Conservation (phyloP, 2,329 filamentous ascomycete species). For the Colletotrichum ledebouriae region DNA sequence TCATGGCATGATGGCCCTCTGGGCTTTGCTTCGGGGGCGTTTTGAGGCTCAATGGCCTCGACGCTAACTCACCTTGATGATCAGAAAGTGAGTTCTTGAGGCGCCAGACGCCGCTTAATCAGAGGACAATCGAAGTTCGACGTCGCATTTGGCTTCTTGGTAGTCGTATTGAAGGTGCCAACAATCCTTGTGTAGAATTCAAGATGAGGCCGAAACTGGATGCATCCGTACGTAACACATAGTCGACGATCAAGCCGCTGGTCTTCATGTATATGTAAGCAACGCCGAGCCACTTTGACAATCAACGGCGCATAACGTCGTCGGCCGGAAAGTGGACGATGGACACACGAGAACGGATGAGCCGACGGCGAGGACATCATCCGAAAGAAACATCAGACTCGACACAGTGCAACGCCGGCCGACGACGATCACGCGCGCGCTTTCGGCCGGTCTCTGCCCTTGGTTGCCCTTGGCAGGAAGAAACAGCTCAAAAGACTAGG, state of each 20-base stretch:
- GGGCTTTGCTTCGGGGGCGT: background rate
- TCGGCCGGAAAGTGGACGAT: conserved; percentile 28
- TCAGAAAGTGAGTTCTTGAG: background rate
- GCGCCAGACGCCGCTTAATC: background rate
- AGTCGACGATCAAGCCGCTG: conserved; percentile 4
- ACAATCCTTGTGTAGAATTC: background rate
- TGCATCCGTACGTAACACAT: background rate
- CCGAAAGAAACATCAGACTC: conserved; percentile 30
- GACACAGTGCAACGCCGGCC: conserved; percentile 19
- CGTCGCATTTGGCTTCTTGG: background rate
- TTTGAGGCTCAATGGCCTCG: background rate
- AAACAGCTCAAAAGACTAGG: too few species aligned
- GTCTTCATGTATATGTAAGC: background rate
- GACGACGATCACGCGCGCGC: conserved; percentile 7
- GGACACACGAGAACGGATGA: conserved; percentile 15
- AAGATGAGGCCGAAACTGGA: background rate
- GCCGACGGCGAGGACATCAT: conserved; percentile 20
- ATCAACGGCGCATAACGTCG: background rate
- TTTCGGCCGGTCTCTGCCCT: background rate
- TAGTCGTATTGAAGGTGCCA: background rate
- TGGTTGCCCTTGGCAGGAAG: background rate
- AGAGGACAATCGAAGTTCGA: background rate
- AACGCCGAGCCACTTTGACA: background rate
- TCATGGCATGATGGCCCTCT: background rate
- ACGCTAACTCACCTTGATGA: background rate